These are phyloP conservation scores for Paraphysoderma sedebokerense DNA, from an alignment of 371 early-diverging fungal species.

Conservation along the genomic window DNA sequence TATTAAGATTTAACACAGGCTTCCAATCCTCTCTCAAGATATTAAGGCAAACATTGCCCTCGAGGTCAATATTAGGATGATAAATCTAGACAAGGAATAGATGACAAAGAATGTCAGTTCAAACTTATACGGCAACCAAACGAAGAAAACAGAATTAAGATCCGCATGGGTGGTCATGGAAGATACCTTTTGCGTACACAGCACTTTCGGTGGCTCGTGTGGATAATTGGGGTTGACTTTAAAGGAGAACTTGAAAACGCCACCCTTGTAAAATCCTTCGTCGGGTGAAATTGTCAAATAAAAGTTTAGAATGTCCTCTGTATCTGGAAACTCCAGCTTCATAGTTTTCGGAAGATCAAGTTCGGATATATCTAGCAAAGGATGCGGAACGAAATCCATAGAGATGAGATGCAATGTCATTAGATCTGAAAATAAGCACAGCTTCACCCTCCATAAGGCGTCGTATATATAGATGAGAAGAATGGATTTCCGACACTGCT, in stretches of 20 bases:
- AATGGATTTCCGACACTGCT: background rate
- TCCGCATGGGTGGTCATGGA: background rate
- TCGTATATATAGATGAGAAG: background rate
- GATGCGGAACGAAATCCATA: background rate
- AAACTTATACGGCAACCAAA: background rate
- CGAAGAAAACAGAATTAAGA: background rate
- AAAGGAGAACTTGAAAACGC: conserved; percentile 84
- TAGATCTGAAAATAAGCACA: background rate
- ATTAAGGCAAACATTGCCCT: conserved; percentile 96
- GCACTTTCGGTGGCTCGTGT: conserved; percentile 96
- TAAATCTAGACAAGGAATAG: conserved; percentile 57
- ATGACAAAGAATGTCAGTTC: no score
- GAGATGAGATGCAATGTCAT: background rate
- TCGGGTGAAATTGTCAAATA: conserved; percentile 68
- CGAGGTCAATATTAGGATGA: conserved; percentile 98
- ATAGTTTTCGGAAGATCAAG: conserved; percentile 63
- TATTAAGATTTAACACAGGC: conserved; percentile 92
- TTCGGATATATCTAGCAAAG: conserved; percentile 56
- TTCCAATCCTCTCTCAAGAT: conserved; percentile 99
- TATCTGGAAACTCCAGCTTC: conserved; percentile 53
- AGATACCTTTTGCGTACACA: conserved; percentile 79
- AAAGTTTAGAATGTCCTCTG: conserved; percentile 71
- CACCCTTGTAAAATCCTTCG: conserved; percentile 89
- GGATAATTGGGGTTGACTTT: conserved; percentile 88
- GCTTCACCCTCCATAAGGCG: background rate